A percentile compares a stretch with the other conserved stretches of the same genome.
phyloP scores from a whole-genome alignment of 352 stramenopile species.

The Thalassiosira hispida region DNA sequence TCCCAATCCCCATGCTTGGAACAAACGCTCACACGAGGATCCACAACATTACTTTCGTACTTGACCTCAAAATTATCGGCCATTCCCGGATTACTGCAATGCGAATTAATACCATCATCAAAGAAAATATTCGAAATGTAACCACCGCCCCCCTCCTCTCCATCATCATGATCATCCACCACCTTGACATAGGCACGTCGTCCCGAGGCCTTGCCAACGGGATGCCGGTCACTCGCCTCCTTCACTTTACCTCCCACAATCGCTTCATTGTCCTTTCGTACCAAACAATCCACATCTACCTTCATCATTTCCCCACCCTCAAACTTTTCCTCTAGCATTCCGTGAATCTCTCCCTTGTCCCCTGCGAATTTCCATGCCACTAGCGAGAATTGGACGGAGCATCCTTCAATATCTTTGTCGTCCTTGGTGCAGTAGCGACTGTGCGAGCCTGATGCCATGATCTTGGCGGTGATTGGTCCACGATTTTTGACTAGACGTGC shows the following conservation, averaged over 20 bases:
- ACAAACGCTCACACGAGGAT: slow-evolving; percentile 40
- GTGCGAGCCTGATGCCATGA: slow-evolving; percentile 41
- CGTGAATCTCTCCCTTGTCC: slow-evolving; percentile 37
- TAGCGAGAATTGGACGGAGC: slow-evolving; percentile 32
- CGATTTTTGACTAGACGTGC: slow-evolving; percentile 48
- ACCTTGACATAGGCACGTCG: slow-evolving; percentile 50
- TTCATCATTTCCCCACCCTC: slow-evolving; percentile 34
- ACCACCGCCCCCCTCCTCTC: slow-evolving; percentile 6
- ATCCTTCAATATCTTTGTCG: slow-evolving; percentile 5
- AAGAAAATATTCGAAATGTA: slow-evolving; percentile 32
- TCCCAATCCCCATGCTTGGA: slow-evolving; percentile 53
- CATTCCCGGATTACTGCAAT: slow-evolving; percentile 7
- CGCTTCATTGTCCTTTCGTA: slow-evolving; percentile 36
- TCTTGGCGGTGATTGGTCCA: slow-evolving; percentile 56
- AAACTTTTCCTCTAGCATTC: slow-evolving; percentile 50
- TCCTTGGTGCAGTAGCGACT: slow-evolving; percentile 13
- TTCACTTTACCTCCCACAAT: slow-evolving; percentile 48
- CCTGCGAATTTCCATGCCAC: slow-evolving; percentile 57
- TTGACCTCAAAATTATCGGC: slow-evolving; percentile 19
- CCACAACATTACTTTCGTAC: slow-evolving; percentile 16
- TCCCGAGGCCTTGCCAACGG: slow-evolving; percentile 1
- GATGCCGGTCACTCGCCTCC: background rate
- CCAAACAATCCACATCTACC: slow-evolving; percentile 55
- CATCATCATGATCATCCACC: slow-evolving; percentile 9
- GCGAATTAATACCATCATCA: slow-evolving; percentile 24